phyloP scores from a whole-genome alignment of 2,329 filamentous ascomycete species.

The Fonsecaea erecta region DNA sequence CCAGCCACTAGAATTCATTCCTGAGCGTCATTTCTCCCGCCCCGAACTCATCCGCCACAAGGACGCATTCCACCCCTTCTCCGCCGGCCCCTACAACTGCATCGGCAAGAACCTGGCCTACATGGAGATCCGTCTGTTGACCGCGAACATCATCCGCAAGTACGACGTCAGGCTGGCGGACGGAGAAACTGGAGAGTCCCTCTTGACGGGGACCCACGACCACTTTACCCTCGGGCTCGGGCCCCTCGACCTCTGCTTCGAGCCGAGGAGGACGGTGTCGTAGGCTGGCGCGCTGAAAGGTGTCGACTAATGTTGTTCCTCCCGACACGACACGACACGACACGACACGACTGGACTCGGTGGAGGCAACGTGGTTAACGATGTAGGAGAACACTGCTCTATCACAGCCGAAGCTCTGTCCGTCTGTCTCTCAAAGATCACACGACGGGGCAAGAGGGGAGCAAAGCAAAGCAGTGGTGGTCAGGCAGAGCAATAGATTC shows the following conservation, averaged over 20 bases:
- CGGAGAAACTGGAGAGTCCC: slow-evolving; percentile 33
- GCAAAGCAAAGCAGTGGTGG: too few relatives aligned
- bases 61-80: slow-evolving; percentile 44
- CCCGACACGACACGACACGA: too few relatives aligned
- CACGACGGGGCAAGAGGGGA: too few relatives aligned
- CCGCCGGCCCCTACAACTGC: slow-evolving; percentile 40
- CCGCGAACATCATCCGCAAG: slow-evolving; percentile 34
- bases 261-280: slow-evolving; percentile 13
- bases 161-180: slow-evolving; percentile 40
- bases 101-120: slow-evolving; percentile 42
- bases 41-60: slow-evolving; percentile 43
- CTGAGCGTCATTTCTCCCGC: slow-evolving; percentile 45
- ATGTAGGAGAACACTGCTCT: too few relatives aligned
- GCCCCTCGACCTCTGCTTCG: slow-evolving; percentile 21
- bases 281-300: too few relatives aligned
- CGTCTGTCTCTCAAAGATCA: too few relatives aligned
- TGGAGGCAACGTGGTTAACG: too few relatives aligned
- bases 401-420: too few relatives aligned
- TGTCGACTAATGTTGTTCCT: too few relatives aligned
- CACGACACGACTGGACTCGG: too few relatives aligned
- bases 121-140: slow-evolving; percentile 38
- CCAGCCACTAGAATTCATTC: slow-evolving; percentile 41
- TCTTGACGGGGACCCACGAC: slow-evolving; percentile 34
- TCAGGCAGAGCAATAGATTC: too few relatives aligned
- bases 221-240: slow-evolving; percentile 26